These are phyloP conservation scores for Tylopilus cervinicoccineus DNA, from an alignment of 768 basidiomycete genomes.

Conservation along the genomic window DNA sequence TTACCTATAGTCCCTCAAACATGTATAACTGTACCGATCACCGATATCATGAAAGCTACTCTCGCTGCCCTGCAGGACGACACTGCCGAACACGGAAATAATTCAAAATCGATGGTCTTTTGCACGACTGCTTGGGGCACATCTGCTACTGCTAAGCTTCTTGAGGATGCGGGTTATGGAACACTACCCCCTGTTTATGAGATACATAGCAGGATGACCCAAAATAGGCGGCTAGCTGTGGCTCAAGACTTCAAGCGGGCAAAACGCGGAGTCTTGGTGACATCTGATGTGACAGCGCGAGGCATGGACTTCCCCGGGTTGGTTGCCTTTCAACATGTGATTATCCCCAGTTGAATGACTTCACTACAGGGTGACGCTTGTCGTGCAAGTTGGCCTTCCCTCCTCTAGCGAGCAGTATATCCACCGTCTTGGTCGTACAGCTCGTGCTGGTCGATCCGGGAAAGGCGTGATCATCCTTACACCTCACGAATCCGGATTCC, in stretches of 20 bases:
- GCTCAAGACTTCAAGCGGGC: slow-evolving; percentile 47
- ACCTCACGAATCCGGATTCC: slow-evolving; percentile 47
- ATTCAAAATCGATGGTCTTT: slow-evolving; percentile 54
- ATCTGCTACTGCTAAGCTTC: slow-evolving; percentile 35
- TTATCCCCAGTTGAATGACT: slow-evolving; percentile 3
- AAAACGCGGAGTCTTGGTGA: slow-evolving; percentile 44
- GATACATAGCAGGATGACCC: slow-evolving; percentile 56
- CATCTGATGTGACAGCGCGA: slow-evolving; percentile 57
- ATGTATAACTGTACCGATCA: slow-evolving; percentile 39
- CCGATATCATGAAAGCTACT: slow-evolving; percentile 39
- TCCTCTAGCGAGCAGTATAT: slow-evolving; percentile 73
- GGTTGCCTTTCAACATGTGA: slow-evolving; percentile 10
- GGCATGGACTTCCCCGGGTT: slow-evolving; percentile 67
- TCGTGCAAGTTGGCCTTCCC: slow-evolving; percentile 64
- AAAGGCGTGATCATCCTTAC: slow-evolving; percentile 55
- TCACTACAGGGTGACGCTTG: slow-evolving; percentile 46
- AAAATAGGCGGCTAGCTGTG: slow-evolving; percentile 44
- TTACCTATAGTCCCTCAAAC: slow-evolving; percentile 47
- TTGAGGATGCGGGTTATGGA: slow-evolving; percentile 28
- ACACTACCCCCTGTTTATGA: slow-evolving; percentile 40
- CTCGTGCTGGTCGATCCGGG: slow-evolving; percentile 66
- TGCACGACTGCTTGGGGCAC: slow-evolving; percentile 65
- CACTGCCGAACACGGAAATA: slow-evolving; percentile 21
- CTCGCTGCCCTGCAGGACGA: slow-evolving; percentile 39
- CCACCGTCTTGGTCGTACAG: slow-evolving; percentile 75